Base-by-base conservation (phyloP, 352 stramenopile species). In the Pythium aphanidermatum region DNA sequence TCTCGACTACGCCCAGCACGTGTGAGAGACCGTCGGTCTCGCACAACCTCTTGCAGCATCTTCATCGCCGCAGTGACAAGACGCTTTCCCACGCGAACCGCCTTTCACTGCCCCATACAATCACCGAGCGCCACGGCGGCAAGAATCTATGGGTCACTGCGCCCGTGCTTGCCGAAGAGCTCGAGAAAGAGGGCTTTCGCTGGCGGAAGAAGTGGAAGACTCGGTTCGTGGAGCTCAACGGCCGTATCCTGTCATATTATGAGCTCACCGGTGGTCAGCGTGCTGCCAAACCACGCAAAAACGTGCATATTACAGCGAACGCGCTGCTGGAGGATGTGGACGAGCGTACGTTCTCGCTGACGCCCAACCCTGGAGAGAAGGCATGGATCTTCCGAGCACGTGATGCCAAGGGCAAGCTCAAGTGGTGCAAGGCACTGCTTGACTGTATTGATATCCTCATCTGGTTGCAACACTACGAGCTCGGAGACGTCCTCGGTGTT, bases 201-300 rank as follows among this genome's bases (percentile, higher is more conserved):
- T 90, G 74, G 78, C 70, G 70, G 39, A 85, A 79, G 47, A 83
- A 83, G 62, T 91, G 75, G 75, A 85, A 86, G 45, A 28, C 62
- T 19, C 78, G 78, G 35, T 84, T 80, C 49, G 60, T 90, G 17
- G 74, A 87, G 51, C 62, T 90, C 51, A 79, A 87, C 58, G 78
- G 78, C 34, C 75, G 73, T 14, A 46, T 79, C 27, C 62, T 90
- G 20, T 76, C 71, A 29, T 90, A 86, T 60, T 86, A 74, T 33
- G 71, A 83, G 14, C 16, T 75, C 28, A 24, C 1, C 24, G 36
- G 17, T 28, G 50, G 12, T 57, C 55, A 38, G 46, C 33, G 54
- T 55, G 31, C 23, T 9, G 28, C 35, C 33, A 72, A 73, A 46
- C 46, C 46, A 14, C 73, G 73, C 31, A 62, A 65, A 27, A 74